These are phyloP conservation scores for Colletotrichum musicola DNA, from an alignment of 2,329 filamentous ascomycete genomes.

Conservation along the genomic window DNA sequence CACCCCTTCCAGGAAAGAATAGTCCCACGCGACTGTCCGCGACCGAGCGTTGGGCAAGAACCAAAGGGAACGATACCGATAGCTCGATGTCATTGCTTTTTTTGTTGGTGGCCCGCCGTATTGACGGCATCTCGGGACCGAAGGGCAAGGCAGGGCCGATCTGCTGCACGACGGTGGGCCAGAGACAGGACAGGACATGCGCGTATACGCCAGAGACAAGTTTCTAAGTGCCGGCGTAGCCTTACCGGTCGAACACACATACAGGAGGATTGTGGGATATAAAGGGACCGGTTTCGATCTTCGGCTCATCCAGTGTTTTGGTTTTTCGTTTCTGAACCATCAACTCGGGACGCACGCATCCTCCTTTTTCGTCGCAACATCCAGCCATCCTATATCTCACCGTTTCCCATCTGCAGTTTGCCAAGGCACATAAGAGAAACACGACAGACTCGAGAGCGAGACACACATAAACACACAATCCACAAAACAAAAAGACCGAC, in stretches of 20 bases:
- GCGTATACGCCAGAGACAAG: not conserved
- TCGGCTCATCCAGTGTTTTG: conserved; percentile 17
- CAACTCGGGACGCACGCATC: conserved; percentile 24
- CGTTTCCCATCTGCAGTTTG: no score
- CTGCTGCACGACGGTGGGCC: not conserved
- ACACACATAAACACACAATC: no score
- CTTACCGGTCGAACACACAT: conserved; percentile 11
- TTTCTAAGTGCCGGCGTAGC: not conserved
- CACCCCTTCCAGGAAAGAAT: conserved; percentile 16
- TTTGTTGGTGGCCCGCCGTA: not conserved
- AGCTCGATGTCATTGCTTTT: conserved; percentile 34
- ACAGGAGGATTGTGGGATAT: conserved; percentile 4
- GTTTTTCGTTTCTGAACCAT: conserved; percentile 8
- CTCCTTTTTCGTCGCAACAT: conserved; percentile 32
- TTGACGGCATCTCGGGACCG: conserved; percentile 33
- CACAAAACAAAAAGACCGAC: not conserved
- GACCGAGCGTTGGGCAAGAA: not conserved
- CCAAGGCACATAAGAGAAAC: no score
- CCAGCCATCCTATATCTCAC: not conserved
- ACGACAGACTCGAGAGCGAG: not conserved
- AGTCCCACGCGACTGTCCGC: conserved; percentile 31
- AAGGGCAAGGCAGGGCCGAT: conserved; percentile 13
- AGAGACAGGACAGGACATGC: not conserved
- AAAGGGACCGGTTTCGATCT: conserved; percentile 30
- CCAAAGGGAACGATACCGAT: conserved; percentile 5